Base-by-base conservation (phyloP, 176 grass and related monocot species). In the Elymus sibiricus region DNA sequence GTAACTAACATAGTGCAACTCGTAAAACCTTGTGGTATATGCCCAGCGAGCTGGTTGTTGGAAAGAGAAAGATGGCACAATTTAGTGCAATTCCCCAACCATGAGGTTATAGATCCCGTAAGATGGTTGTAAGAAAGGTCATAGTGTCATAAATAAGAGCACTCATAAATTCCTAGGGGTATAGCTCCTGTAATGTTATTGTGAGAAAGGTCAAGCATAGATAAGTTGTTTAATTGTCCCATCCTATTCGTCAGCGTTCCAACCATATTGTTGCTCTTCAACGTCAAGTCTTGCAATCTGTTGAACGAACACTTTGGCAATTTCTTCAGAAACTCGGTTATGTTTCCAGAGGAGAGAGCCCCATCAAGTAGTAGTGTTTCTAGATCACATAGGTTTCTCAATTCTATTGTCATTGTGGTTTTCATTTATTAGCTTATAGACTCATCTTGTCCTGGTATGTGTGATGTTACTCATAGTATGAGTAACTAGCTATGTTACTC, bases 351-450 rank as follows among this genome's bases (percentile, higher is more conserved):
- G 1, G 56, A 19, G n/a, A 40, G 15, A 17, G 13, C 72, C 0
- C 0, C 2, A 5, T 39, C 56, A 82, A 28, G 87, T 5, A 11
- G 0, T n/a, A 90, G 12, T 47, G 37, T 15, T 71, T 17, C 25
- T 28, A 90, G 46, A 4, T 77, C 77, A 58, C 69, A 69, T 17
- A 91, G 60, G 13, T 70, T 88, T 13, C 34, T 66, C 47, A 81
- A 26, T 5, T 27, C 37, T 1, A 42, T 22, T 24, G 22, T 42
- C 35, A 71, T 42, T 1, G 68, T 39, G 6, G 68, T n/a, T n/a
- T n/a, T n/a, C n/a, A n/a, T n/a, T n/a, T n/a, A n/a, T n/a, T n/a
- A n/a, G n/a, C n/a, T n/a, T n/a, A n/a, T n/a, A n/a, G n/a, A n/a
- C n/a, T n/a, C n/a, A n/a, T n/a, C n/a, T n/a, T n/a, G n/a, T n/a